Base-by-base conservation (phyloP, 2,329 filamentous ascomycete genomes). In the Magnaporthiopsis incrustans region DNA sequence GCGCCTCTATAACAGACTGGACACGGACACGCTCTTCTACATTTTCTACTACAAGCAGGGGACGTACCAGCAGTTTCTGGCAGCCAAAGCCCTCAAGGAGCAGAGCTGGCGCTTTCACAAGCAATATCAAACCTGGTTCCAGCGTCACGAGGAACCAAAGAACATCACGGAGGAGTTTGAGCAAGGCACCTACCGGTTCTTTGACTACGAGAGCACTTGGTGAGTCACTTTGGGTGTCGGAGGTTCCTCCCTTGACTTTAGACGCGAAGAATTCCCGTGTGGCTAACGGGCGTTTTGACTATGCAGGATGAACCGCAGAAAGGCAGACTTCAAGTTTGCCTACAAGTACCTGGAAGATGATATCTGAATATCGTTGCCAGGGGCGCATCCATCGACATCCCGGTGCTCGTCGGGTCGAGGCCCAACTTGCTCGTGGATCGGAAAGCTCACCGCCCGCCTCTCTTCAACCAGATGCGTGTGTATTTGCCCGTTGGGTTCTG, bases 81-180 rank as follows among this genome's bases (percentile, higher is more conserved):
- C 95, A 1, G 95, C 95, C 18, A 97, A 96, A 77, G 92, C 95
- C n/a, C 80, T 99, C 63, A 99, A 99, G 79, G 91, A 94, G 69
- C 95, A 99, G 77, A 97, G 93, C 77, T 99, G 95, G 95, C 86
- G 95, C 64, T 99, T 99, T 76, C 95, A 99, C 79, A 99, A 99
- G 81, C 95, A 98, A 76, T 99, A 99, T 74, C 95, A 97, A 77
- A 99, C 95, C 1, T 99, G 95, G 95, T 99, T 99, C 73, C 95
- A 99, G 77, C 85, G 95, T 62, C 95, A 99, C 70, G 95, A 99
- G 74, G 95, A 99, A 79, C 95, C 95, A 25, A 99, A 99, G 82
- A 93, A 88, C 70, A 99, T 99, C 73, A 98, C 95, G 0, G 95
- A 99, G 77, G 95, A 99, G 78, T 98, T 92, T 73, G 95, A 99